These are phyloP conservation scores for Colletotrichum sp. DNA, from an alignment of 2,329 filamentous ascomycete genomes.

Conservation along the genomic window DNA sequence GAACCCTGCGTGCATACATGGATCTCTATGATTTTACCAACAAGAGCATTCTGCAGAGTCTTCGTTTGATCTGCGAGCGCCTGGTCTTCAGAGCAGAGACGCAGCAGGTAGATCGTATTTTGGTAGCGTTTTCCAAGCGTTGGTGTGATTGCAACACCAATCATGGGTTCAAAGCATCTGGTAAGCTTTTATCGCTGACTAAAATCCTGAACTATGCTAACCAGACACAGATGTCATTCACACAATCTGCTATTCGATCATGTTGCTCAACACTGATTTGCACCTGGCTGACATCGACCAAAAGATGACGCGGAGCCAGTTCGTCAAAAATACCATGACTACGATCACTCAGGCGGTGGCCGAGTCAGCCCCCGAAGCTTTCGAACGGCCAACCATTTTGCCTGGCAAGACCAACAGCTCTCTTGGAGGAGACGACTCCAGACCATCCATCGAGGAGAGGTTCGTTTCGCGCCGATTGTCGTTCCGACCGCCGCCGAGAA, in stretches of 20 bases:
- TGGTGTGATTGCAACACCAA: slow-evolving; percentile 95
- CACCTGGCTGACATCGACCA: slow-evolving; percentile 94
- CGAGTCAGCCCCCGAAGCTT: slow-evolving; percentile 73
- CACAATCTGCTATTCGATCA: slow-evolving; percentile 94
- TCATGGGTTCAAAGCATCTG: slow-evolving; percentile 89
- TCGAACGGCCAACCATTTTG: slow-evolving; percentile 63
- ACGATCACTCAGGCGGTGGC: slow-evolving; percentile 80
- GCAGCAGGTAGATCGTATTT: slow-evolving; percentile 93
- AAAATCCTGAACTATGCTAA: slow-evolving; percentile 30
- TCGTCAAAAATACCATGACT: slow-evolving; percentile 94
- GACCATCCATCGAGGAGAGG: slow-evolving; percentile 41
- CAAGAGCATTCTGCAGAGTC: slow-evolving; percentile 77
- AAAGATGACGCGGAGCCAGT: slow-evolving; percentile 95
- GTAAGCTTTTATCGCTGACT: slow-evolving; percentile 52
- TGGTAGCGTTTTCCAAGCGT: slow-evolving; percentile 85
- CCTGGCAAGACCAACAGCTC: slow-evolving; percentile 42
- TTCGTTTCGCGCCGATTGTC: slow-evolving; percentile 46
- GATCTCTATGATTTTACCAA: slow-evolving; percentile 86
- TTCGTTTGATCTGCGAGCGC: slow-evolving; percentile 82
- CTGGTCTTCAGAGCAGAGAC: slow-evolving; percentile 89
- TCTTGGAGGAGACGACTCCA: slow-evolving; percentile 32
- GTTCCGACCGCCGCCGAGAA: slow-evolving; percentile 54
- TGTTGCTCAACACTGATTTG: slow-evolving; percentile 94
- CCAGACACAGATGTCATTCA: slow-evolving; percentile 80
- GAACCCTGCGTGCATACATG: slow-evolving; percentile 81